Percentiles rank a stretch among this genome's conserved stretches.
These are phyloP conservation scores for Aureobasidium vineae DNA, from an alignment of 2,329 filamentous ascomycete genomes.

Conservation along the genomic window DNA sequence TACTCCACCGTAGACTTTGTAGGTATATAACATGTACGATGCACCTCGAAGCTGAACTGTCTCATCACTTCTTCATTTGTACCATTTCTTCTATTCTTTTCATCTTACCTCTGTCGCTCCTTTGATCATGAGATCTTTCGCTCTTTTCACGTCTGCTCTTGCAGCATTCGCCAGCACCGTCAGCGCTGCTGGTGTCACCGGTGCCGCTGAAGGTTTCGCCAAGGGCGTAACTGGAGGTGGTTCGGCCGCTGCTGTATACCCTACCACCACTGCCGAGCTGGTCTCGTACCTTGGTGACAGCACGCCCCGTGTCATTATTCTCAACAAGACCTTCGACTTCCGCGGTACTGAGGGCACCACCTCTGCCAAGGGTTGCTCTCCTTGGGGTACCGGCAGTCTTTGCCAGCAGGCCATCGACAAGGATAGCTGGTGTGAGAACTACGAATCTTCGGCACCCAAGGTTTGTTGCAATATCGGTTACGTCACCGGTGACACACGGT, in stretches of 20 bases:
- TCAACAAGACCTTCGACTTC: slow-evolving; percentile 57
- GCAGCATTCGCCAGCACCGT: slow-evolving; percentile 31
- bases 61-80: slow-evolving; percentile 20
- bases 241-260: slow-evolving; percentile 54
- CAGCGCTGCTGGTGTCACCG: slow-evolving; percentile 35
- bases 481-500: no score
- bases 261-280: slow-evolving; percentile 55
- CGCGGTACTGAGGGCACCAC: slow-evolving; percentile 53
- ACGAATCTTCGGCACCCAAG: slow-evolving; percentile 29
- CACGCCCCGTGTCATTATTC: slow-evolving; percentile 56
- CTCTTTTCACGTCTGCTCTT: slow-evolving; percentile 29
- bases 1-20: not conserved
- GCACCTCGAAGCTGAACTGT: not conserved
- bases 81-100: slow-evolving; percentile 1
- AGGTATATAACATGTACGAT: slow-evolving; percentile 12
- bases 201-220: slow-evolving; percentile 51
- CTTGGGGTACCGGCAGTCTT: slow-evolving; percentile 54
- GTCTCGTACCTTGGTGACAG: slow-evolving; percentile 58
- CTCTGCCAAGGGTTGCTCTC: slow-evolving; percentile 55
- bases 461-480: not conserved
- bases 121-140: slow-evolving; percentile 33
- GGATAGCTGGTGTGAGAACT: slow-evolving; percentile 53
- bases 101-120: not conserved
- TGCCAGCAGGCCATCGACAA: slow-evolving; percentile 60
- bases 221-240: slow-evolving; percentile 60